Percentiles rank a stretch among this genome's conserved stretches.
These are phyloP conservation scores for Parasarocladium wereldwijsianum DNA, from an alignment of 2,329 filamentous ascomycete species.

Conservation along the genomic window DNA sequence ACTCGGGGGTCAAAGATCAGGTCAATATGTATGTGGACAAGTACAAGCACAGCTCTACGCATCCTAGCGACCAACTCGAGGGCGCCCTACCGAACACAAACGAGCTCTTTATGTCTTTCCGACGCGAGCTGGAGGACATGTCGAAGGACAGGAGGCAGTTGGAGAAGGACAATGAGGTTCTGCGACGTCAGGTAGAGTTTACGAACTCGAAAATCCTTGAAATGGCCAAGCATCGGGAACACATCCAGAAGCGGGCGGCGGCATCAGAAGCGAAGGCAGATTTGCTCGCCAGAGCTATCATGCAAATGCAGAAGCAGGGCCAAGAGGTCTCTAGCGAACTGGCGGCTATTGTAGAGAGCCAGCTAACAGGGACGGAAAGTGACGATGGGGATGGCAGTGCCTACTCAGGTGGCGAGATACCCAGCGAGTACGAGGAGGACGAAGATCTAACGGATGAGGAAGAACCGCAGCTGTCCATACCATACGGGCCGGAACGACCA, in stretches of 20 bases:
- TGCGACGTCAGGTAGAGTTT: constrained; percentile 85
- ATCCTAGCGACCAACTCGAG: constrained; percentile 54
- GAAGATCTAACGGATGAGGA: constrained; percentile 43
- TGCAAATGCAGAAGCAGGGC: constrained; percentile 91
- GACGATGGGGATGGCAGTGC: constrained; percentile 7
- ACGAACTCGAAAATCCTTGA: constrained; percentile 91
- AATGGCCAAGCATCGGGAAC: constrained; percentile 91
- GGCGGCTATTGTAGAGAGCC: constrained; percentile 43
- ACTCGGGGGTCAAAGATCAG: constrained; percentile 84
- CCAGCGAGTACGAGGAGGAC: constrained; percentile 50
- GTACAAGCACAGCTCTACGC: constrained; percentile 76
- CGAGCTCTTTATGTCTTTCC: constrained; percentile 89
- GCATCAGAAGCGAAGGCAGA: constrained; percentile 57
- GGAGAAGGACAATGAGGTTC: constrained; percentile 86
- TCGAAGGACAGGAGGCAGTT: constrained; percentile 95
- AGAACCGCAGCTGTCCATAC: constrained; percentile 26
- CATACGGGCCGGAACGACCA: constrained; percentile 33
- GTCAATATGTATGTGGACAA: constrained; percentile 98
- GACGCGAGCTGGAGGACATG: constrained; percentile 99
- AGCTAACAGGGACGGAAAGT: constrained; percentile 36
- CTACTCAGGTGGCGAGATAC: constrained; percentile 32
- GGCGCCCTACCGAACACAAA: constrained; percentile 98
- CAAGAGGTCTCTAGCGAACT: constrained; percentile 57
- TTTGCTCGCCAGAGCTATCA: constrained; percentile 86
- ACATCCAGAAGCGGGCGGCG: constrained; percentile 54